Evolutionary conservation across 495 filamentous ascomycete genomes (phyloP).

Genomic region (Tuber indicum): DNA sequence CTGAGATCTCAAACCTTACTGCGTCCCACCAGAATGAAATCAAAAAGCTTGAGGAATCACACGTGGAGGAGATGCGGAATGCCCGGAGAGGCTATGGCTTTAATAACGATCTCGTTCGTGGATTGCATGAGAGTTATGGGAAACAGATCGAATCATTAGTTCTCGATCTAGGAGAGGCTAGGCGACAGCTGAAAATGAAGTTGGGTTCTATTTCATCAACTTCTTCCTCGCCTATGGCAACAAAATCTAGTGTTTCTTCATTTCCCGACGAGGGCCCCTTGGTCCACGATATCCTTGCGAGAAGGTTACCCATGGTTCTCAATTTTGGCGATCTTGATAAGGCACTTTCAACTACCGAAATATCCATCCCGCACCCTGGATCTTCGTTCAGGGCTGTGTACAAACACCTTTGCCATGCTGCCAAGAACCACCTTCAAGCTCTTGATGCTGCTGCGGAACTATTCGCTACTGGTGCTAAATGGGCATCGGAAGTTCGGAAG

Average conservation of each 20-base stretch:
- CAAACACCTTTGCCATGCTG: constrained; percentile 22
- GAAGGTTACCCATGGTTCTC: constrained; percentile 24
- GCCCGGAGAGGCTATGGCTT: constrained; percentile 36
- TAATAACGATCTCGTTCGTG: constrained; percentile 29
- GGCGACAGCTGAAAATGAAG: constrained; percentile 28
- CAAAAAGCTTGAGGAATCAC: constrained; percentile 26
- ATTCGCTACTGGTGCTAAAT: constrained; percentile 19
- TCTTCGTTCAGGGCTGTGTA: constrained; percentile 27
- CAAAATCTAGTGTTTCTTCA: constrained; percentile 6
- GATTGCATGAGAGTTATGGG: constrained; percentile 36
- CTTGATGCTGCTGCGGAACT: constrained; percentile 32
- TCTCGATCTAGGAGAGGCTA: constrained; percentile 33
- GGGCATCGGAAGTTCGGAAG: constrained; percentile 14
- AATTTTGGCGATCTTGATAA: constrained; percentile 33
- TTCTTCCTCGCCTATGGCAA: neutral
- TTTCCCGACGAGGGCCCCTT: constrained; percentile 4
- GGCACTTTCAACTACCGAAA: constrained; percentile 23
- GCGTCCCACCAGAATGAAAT: constrained; percentile 26
- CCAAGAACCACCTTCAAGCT: constrained; percentile 30
- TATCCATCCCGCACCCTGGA: constrained; percentile 35
- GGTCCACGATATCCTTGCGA: neutral
- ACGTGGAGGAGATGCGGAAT: constrained; percentile 29
- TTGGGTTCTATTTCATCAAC: neutral
- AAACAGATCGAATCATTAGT: constrained; percentile 35
- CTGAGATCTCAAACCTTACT: constrained; percentile 29